Base-by-base conservation (phyloP, 345 rosid genomes). In the Alliaria petiolata region DNA sequence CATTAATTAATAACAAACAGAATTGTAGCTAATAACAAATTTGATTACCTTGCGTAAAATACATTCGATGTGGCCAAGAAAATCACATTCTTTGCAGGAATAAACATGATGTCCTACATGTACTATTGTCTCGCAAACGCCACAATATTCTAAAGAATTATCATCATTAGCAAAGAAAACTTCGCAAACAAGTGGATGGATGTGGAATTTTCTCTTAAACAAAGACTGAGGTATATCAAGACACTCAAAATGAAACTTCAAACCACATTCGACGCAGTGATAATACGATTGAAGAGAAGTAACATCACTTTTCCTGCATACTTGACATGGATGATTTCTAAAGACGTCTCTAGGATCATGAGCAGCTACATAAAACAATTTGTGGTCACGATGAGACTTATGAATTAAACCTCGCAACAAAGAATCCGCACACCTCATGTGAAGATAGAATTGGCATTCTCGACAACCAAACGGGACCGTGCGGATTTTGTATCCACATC, bases 11-110 rank as follows among this genome's bases (percentile, higher is more conserved):
- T 8, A 34, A 42, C n/a, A 42, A 42, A 14, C 0, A 42, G 46
- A 42, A 42, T 35, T 35, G 38, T 42, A 42, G 17, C 19, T 42
- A n/a, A 15, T 42, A 15, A n/a, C 17, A n/a, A 5, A 42, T 2
- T 2, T 42, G n/a, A 20, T 5, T 47, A 47, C 53, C n/a, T 35
- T 7, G 9, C 36, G 36, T 14, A 67, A 17, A 35, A 50, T 30
- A 16, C 77, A 72, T 52, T 66, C 47, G 7, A 72, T 38, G 36
- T 72, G 75, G 13, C 70, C 50, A 54, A 72, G 16, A 68, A 10
- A 67, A 19, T 16, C 28, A 52, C 70, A 54, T 53, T 62, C 51
- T 40, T 54, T 1, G 16, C 78, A 72, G 3, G 13, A 62, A 38
- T 72, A 72, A 72, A 10, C 70, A 45, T 43, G 53, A 46, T 67